Conservation (phyloP, 1,284 basidiomycete genomes). For the Ceratobasidium sp. region DNA sequence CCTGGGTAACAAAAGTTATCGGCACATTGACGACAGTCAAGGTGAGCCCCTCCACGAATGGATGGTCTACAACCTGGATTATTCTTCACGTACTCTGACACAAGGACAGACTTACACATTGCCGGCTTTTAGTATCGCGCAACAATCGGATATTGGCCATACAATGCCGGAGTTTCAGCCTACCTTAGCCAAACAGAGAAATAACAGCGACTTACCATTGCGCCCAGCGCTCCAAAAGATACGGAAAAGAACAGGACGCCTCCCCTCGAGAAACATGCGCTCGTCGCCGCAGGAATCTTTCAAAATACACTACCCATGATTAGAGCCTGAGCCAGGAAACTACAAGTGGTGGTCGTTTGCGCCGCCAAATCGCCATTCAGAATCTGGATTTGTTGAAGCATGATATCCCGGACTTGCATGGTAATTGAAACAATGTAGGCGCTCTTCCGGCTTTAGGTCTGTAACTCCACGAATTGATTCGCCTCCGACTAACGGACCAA, state of each 20-base stretch:
- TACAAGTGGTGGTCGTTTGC: constrained; percentile 51
- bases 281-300: constrained; percentile 70
- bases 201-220: constrained; percentile 51
- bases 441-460: constrained; percentile 56
- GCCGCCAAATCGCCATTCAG: constrained; percentile 68
- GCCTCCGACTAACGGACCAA: constrained; percentile 83
- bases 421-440: constrained; percentile 63
- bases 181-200: not conserved
- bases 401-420: constrained; percentile 75
- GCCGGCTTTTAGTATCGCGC: constrained; percentile 70
- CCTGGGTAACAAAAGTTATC: constrained; percentile 67
- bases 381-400: constrained; percentile 75
- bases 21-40: constrained; percentile 78
- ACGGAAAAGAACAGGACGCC: constrained; percentile 68
- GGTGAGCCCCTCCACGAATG: constrained; percentile 66
- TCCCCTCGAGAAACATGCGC: constrained; percentile 82
- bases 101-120: constrained; percentile 57
- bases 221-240: constrained; percentile 62
- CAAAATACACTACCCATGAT: constrained; percentile 85
- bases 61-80: constrained; percentile 11
- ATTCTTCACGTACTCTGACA: not conserved
- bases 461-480: constrained; percentile 79
- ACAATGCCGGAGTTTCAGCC: constrained; percentile 81
- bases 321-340: constrained; percentile 65
- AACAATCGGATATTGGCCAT: constrained; percentile 79